phyloP scores from a whole-genome alignment of 345 rosid species.

The Lumnitzera racemosa region DNA sequence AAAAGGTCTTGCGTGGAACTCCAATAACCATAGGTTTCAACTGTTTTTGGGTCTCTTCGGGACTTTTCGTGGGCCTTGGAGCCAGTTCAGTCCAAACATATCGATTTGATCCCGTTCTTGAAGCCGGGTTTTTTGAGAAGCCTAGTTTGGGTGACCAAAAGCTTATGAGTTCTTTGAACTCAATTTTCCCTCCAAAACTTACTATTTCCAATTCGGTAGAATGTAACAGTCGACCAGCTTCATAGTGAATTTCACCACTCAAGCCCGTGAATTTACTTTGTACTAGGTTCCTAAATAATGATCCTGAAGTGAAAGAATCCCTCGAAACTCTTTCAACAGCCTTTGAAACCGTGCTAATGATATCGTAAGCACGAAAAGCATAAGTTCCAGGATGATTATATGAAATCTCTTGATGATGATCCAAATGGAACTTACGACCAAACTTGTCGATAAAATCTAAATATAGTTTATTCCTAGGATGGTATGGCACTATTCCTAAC shows the following conservation, averaged over 20 bases:
- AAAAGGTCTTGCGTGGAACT: constrained; percentile 33
- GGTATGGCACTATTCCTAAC: constrained; percentile 30
- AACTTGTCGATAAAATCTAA: constrained; percentile 19
- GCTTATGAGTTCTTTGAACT: constrained; percentile 26
- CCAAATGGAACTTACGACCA: constrained; percentile 6
- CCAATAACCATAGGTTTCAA: constrained; percentile 24
- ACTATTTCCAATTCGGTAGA: constrained; percentile 16
- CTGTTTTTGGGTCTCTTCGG: constrained; percentile 39
- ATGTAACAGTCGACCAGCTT: constrained; percentile 8
- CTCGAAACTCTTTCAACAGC: constrained; percentile 8
- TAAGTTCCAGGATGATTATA: constrained; percentile 25
- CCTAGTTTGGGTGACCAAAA: constrained; percentile 34
- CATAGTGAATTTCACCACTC: constrained; percentile 30
- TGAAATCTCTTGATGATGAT: constrained; percentile 19
- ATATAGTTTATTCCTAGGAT: constrained; percentile 11
- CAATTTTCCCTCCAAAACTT: constrained; percentile 30
- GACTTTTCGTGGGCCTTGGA: constrained; percentile 12
- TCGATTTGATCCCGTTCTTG: not conserved
- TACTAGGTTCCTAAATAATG: constrained; percentile 13
- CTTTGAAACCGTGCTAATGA: constrained; percentile 15
- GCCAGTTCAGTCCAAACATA: constrained; percentile 26
- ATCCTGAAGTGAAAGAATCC: not conserved
- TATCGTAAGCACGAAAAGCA: constrained; percentile 35
- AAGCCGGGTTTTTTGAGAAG: constrained; percentile 12
- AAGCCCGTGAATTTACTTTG: constrained; percentile 29